Evolutionary conservation across 1,139 yeast species (phyloP).

Genomic region (Suhomyces ambrosiae): DNA sequence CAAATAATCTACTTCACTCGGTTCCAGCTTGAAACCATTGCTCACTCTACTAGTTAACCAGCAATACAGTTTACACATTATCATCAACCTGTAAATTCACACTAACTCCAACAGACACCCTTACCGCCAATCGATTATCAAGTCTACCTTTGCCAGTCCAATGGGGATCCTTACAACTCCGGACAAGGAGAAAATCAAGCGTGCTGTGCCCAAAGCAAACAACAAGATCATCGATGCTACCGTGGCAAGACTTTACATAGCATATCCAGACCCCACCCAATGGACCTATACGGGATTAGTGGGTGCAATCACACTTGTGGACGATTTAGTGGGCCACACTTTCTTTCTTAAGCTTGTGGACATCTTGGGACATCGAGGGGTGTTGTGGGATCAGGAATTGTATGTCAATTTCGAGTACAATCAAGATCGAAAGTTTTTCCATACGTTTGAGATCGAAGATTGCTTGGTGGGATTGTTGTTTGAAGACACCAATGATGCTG

Average conservation of each 20-base stretch:
- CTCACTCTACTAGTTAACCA: too few species aligned
- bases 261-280: constrained; percentile 76
- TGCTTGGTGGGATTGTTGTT: constrained; percentile 87
- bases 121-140: too few species aligned
- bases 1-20: too few species aligned
- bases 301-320: constrained; percentile 87
- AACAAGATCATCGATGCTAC: constrained; percentile 91
- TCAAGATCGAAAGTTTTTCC: constrained; percentile 94
- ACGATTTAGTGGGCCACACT: constrained; percentile 92
- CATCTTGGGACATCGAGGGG: constrained; percentile 78
- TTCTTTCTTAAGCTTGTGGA: constrained; percentile 89
- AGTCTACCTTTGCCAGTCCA: too few species aligned
- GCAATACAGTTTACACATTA: too few species aligned
- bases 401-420: constrained; percentile 85
- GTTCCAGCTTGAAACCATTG: too few species aligned
- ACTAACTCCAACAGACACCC: too few species aligned
- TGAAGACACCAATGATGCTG: constrained; percentile 87
- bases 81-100: too few species aligned
- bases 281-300: constrained; percentile 90
- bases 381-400: constrained; percentile 94
- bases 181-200: constrained; percentile 85
- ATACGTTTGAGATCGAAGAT: constrained; percentile 89
- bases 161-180: constrained; percentile 66
- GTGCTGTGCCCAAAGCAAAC: constrained; percentile 84
- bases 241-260: constrained; percentile 84